These are phyloP conservation scores for Fusarium coffeatum DNA, from an alignment of 2,329 filamentous ascomycete genomes.

Conservation along the genomic window DNA sequence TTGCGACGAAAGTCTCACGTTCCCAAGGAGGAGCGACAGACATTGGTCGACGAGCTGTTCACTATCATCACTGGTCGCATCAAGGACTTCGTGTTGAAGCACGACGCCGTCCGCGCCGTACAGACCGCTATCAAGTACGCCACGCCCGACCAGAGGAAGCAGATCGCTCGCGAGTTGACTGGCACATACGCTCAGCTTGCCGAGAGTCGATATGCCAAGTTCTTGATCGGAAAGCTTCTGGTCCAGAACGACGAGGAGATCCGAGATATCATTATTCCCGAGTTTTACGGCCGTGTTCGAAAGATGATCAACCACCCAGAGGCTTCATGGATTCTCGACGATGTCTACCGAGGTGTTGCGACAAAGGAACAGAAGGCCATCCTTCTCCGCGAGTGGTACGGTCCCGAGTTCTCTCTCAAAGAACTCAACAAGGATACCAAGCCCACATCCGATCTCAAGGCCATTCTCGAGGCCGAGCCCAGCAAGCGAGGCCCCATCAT, in stretches of 20 bases:
- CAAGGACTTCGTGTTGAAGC: conserved; percentile 97
- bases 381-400: conserved; percentile 95
- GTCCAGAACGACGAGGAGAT: conserved; percentile 91
- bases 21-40: conserved; percentile 85
- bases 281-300: conserved; percentile 94
- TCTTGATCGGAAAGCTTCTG: conserved; percentile 93
- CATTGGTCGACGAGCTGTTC: conserved; percentile 90
- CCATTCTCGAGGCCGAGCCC: conserved; percentile 80
- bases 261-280: conserved; percentile 87
- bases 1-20: conserved; percentile 94
- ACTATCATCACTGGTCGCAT: conserved; percentile 90
- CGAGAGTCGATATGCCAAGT: conserved; percentile 97
- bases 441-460: conserved; percentile 74
- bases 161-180: conserved; percentile 87
- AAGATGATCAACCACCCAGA: conserved; percentile 96
- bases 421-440: conserved; percentile 66
- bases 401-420: conserved; percentile 89
- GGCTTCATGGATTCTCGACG: conserved; percentile 96
- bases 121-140: conserved; percentile 98
- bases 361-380: conserved; percentile 86
- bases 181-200: conserved; percentile 86
- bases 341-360: conserved; percentile 91
- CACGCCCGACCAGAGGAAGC: conserved; percentile 82
- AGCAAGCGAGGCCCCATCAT: conserved; percentile 91
- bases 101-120: conserved; percentile 95